Evolutionary conservation across 1,284 basidiomycete species (phyloP).

Genomic region (Trichosporon sp.): DNA sequence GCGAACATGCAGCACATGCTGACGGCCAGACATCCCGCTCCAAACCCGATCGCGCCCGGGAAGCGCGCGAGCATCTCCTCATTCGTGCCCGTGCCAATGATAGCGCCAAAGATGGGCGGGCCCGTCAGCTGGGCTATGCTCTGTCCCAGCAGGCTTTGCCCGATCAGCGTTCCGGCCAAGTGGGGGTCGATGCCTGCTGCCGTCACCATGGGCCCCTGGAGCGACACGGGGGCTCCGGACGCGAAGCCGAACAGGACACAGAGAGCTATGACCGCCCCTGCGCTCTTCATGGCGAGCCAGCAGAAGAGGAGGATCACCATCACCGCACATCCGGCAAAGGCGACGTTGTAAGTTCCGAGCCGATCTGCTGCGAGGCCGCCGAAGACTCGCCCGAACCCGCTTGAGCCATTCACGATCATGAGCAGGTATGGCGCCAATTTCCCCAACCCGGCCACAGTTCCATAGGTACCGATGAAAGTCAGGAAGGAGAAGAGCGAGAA

Average conservation of each 20-base stretch:
- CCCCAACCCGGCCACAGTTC: slow-evolving; percentile 37
- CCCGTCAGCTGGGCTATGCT: slow-evolving; percentile 43
- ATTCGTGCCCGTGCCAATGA: slow-evolving; percentile 41
- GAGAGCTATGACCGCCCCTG: slow-evolving; percentile 37
- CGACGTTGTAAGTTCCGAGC: slow-evolving; percentile 45
- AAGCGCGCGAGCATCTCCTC: slow-evolving; percentile 36
- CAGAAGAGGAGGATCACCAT: slow-evolving; percentile 43
- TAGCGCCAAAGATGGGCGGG: slow-evolving; percentile 46
- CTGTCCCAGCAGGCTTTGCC: slow-evolving; percentile 46
- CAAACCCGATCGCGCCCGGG: slow-evolving; percentile 41
- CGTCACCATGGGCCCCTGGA: slow-evolving; percentile 46
- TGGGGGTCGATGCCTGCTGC: slow-evolving; percentile 41
- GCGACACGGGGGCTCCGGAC: slow-evolving; percentile 42
- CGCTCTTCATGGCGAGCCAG: slow-evolving; percentile 41
- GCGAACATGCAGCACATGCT: slow-evolving; percentile 26
- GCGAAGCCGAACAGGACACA: slow-evolving; percentile 45
- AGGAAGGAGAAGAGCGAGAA: slow-evolving; percentile 46
- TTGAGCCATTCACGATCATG: slow-evolving; percentile 45
- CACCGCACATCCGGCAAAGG: slow-evolving; percentile 33
- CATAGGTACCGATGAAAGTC: slow-evolving; percentile 49
- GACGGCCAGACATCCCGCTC: slow-evolving; percentile 34
- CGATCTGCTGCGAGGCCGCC: slow-evolving; percentile 40
- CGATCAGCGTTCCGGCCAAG: slow-evolving; percentile 48
- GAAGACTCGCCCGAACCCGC: slow-evolving; percentile 41
- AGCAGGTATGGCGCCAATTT: slow-evolving; percentile 47